A percentile compares a stretch with the other conserved stretches of the same genome.
These are phyloP conservation scores for Pseudogymnoascus sp. DNA, from an alignment of 2,329 filamentous ascomycete species.

Conservation along the genomic window DNA sequence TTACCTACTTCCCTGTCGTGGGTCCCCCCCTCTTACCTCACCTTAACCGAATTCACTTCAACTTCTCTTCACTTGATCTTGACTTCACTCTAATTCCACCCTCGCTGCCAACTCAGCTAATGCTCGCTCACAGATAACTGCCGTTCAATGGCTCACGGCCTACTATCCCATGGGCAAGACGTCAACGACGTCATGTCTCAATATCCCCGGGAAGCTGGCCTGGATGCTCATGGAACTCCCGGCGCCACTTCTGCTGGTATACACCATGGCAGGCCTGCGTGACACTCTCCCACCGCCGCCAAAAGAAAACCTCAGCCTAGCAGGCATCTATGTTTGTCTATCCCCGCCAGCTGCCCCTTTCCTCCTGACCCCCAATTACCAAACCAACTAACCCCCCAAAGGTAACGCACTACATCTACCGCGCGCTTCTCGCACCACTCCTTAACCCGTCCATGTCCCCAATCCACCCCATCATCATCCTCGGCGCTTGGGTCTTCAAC, in stretches of 20 bases:
- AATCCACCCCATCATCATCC: conserved; percentile 63
- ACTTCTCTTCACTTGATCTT: background rate
- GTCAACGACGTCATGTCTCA: conserved; percentile 63
- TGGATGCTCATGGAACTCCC: conserved; percentile 87
- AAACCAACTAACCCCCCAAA: conserved; percentile 25
- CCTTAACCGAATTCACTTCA: background rate
- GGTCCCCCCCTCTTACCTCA: conserved; percentile 18
- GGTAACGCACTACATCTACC: conserved; percentile 83
- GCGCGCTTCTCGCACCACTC: conserved; percentile 73
- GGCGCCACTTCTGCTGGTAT: conserved; percentile 68
- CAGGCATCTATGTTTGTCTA: conserved; percentile 48
- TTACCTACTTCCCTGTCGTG: conserved; percentile 46
- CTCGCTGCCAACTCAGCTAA: background rate
- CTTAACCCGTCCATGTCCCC: conserved; percentile 90
- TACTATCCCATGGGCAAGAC: conserved; percentile 95
- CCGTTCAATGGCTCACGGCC: conserved; percentile 61
- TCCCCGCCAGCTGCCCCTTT: background rate
- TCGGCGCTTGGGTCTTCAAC: conserved; percentile 63
- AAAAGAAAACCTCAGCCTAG: conserved; percentile 71
- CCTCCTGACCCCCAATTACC: background rate
- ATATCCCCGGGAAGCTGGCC: conserved; percentile 78
- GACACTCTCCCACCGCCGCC: conserved; percentile 53
- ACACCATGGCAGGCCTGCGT: conserved; percentile 63
- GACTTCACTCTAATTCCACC: background rate
- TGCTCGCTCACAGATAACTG: conserved; percentile 50